Evolutionary conservation across 1,139 yeast species (phyloP).

Genomic region (Pichia norvegensis): DNA sequence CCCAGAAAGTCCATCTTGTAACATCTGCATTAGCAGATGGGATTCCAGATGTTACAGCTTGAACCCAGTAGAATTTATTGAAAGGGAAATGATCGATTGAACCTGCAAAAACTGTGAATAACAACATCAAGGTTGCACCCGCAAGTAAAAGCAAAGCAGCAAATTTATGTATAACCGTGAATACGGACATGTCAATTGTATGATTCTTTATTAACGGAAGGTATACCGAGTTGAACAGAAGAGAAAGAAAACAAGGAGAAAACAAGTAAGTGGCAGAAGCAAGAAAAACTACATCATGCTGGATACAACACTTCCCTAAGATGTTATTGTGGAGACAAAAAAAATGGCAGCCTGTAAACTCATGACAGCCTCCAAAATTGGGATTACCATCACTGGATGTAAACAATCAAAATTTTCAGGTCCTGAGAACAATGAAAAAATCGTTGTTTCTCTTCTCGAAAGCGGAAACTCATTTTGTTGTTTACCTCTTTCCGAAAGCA

Average conservation of each 20-base stretch:
- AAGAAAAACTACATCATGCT: not conserved
- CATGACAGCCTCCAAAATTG: not conserved
- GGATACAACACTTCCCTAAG: not conserved
- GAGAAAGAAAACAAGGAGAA: not conserved
- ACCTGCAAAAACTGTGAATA: conserved; percentile 62
- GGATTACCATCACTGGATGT: not conserved
- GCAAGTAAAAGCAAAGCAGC: conserved; percentile 26
- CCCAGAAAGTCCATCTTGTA: conserved; percentile 82
- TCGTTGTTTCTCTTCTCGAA: no score
- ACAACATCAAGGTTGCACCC: conserved; percentile 48
- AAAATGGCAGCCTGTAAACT: not conserved
- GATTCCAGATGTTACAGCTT: conserved; percentile 57
- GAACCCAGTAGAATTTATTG: conserved; percentile 60
- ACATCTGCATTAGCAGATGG: conserved; percentile 41
- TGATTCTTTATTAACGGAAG: not conserved
- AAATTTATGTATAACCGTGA: conserved; percentile 13
- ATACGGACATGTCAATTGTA: not conserved
- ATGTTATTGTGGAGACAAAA: no score
- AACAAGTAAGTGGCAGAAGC: not conserved
- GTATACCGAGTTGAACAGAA: no score
- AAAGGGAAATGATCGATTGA: conserved; percentile 54
- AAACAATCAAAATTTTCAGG: not conserved
- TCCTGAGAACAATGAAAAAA: not conserved
- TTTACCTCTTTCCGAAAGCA: not conserved
- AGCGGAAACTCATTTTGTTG: not conserved